Conservation (phyloP, 208 protist species). For the Kentomonas sorsogonicus region DNA sequence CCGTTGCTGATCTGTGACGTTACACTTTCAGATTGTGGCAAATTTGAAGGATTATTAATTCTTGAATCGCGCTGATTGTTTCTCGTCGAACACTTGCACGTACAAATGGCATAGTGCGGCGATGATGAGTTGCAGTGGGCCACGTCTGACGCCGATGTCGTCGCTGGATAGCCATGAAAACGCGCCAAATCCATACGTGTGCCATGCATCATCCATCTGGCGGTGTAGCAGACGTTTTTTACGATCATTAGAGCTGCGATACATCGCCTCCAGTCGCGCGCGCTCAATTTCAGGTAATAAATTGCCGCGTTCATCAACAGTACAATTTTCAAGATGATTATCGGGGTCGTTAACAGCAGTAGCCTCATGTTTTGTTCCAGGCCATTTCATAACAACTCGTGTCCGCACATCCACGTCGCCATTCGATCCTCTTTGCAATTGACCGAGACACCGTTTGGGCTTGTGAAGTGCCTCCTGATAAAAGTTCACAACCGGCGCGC, state of each 20-base stretch:
- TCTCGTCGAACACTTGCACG: slow-evolving; percentile 9
- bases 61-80: no score
- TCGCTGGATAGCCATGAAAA: slow-evolving; percentile 9
- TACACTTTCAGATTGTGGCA: no score
- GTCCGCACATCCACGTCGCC: slow-evolving; percentile 61
- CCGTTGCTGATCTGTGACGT: no score
- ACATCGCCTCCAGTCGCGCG: no score
- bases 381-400: slow-evolving; percentile 33
- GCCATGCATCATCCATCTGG: no score
- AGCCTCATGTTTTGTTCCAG: slow-evolving; percentile 4
- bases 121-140: slow-evolving; percentile 17
- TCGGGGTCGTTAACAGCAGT: slow-evolving; percentile 29
- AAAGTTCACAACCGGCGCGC: slow-evolving; percentile 45
- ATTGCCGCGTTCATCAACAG: no score
- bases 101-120: slow-evolving; percentile 18
- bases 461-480: slow-evolving; percentile 51
- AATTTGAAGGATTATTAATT: no score
- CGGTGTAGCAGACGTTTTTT: no score
- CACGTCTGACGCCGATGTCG: slow-evolving; percentile 11
- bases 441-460: slow-evolving; percentile 26
- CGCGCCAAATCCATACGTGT: neutral
- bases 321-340: no score
- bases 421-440: slow-evolving; percentile 23
- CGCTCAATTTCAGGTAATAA: no score
- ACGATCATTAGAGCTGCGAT: no score